Evolutionary conservation across 441 rosid species (phyloP).

Genomic region (Hura crepitans): DNA sequence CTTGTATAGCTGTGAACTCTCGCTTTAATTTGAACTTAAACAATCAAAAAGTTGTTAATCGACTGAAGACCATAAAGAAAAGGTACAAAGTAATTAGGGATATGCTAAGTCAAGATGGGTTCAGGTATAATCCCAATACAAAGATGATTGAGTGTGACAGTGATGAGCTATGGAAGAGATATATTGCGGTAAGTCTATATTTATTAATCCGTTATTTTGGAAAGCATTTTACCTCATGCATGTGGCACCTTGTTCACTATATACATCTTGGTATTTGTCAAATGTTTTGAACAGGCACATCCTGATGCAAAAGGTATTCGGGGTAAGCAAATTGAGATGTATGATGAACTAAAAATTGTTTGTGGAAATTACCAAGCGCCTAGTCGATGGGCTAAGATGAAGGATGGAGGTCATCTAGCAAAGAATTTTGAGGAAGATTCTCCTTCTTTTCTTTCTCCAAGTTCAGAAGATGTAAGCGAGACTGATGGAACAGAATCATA

Average conservation of each 20-base stretch:
- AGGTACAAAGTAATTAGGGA: conserved; percentile 77
- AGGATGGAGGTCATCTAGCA: conserved; percentile 44
- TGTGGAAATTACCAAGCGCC: conserved; percentile 80
- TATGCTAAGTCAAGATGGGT: conserved; percentile 69
- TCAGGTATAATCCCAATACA: conserved; percentile 65
- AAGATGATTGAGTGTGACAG: conserved; percentile 62
- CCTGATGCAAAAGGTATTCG: conserved; percentile 75
- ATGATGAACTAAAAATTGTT: conserved; percentile 71
- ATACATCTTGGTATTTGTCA: conserved; percentile 7
- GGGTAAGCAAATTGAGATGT: conserved; percentile 85
- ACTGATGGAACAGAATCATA: conserved; percentile 83
- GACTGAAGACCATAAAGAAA: conserved; percentile 84
- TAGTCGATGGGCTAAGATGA: conserved; percentile 62
- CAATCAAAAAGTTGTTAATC: conserved; percentile 76
- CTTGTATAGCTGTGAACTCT: conserved; percentile 67
- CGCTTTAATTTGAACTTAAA: conserved; percentile 65
- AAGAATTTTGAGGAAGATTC: conserved; percentile 66
- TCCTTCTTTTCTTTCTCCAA: conserved; percentile 51
- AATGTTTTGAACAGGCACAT: conserved; percentile 43
- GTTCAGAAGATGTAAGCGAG: conserved; percentile 60
- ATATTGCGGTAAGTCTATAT: conserved; percentile 48
- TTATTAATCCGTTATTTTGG: neutral
- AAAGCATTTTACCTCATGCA: neutral
- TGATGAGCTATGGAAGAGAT: conserved; percentile 85
- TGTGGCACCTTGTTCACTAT: neutral